Conservation (phyloP, 1,284 basidiomycete genomes). For the Amylostereum areolatum region DNA sequence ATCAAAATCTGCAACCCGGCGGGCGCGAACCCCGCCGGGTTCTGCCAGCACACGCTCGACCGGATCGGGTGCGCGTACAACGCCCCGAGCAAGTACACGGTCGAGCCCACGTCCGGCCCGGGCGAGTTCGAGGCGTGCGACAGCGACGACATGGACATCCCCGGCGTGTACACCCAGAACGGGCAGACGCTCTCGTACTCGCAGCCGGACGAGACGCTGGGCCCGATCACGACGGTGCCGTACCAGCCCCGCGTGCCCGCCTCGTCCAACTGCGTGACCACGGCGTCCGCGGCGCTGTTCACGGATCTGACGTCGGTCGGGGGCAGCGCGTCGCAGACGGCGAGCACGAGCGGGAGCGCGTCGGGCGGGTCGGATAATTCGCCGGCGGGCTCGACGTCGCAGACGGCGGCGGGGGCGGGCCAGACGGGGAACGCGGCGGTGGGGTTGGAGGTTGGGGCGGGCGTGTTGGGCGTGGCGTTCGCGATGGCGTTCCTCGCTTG, state of each 20-base stretch:
- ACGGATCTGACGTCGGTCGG: constrained; percentile 22
- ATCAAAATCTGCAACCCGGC: constrained; percentile 54
- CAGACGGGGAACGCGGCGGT: not conserved
- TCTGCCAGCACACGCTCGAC: constrained; percentile 62
- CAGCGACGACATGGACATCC: constrained; percentile 57
- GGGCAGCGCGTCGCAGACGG: constrained; percentile 9
- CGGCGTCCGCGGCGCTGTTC: constrained; percentile 50
- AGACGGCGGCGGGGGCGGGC: no score
- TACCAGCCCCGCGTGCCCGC: constrained; percentile 56
- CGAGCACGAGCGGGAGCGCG: not conserved
- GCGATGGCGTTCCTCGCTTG: not conserved
- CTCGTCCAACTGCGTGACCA: constrained; percentile 58
- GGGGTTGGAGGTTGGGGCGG: not conserved
- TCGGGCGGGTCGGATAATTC: not conserved
- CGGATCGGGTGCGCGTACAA: constrained; percentile 68
- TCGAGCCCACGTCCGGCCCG: constrained; percentile 29
- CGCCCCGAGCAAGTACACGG: constrained; percentile 43
- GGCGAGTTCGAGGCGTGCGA: constrained; percentile 57
- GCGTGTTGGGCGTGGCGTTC: not conserved
- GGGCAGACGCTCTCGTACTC: constrained; percentile 44
- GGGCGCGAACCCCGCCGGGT: constrained; percentile 38
- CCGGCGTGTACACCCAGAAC: constrained; percentile 45
- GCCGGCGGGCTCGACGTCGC: no score
- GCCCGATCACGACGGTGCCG: constrained; percentile 51
- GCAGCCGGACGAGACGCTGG: constrained; percentile 56